Conservation (phyloP, 2,329 filamentous ascomycete genomes). For the Atkinsonella texensis region DNA sequence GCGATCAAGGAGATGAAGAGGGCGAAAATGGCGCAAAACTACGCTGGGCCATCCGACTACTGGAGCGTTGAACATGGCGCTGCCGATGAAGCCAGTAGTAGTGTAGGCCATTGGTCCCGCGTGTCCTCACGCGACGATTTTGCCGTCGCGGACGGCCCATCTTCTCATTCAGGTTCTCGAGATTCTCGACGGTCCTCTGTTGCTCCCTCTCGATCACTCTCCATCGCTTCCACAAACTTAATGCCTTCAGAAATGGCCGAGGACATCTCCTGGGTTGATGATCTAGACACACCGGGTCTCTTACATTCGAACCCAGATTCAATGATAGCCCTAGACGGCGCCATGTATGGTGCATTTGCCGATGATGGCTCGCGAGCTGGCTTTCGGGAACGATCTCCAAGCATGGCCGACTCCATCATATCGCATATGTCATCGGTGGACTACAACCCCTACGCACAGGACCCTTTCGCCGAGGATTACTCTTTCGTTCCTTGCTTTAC, state of each 20-base stretch:
- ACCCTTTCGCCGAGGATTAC: conserved; percentile 71
- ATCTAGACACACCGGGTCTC: conserved; percentile 41
- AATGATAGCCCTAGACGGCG: conserved; percentile 56
- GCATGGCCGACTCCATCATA: conserved; percentile 66
- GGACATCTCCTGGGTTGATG: conserved; percentile 30
- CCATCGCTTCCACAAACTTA: conserved; percentile 26
- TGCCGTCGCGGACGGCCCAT: conserved; percentile 21
- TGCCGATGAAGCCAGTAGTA: conserved; percentile 37
- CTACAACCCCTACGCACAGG: conserved; percentile 44
- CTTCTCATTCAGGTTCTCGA: conserved; percentile 27
- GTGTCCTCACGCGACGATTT: conserved; percentile 30
- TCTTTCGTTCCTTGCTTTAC: conserved; percentile 92
- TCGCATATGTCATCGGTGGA: conserved; percentile 57
- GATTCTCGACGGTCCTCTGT: conserved; percentile 31
- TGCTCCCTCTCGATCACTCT: conserved; percentile 35
- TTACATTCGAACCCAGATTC: conserved; percentile 40
- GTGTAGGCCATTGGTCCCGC: conserved; percentile 27
- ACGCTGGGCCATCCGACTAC: conserved; percentile 45
- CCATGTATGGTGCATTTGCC: conserved; percentile 61
- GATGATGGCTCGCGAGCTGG: conserved; percentile 47
- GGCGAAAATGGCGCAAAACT: conserved; percentile 38
- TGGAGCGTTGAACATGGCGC: conserved; percentile 81
- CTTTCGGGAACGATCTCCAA: conserved; percentile 59
- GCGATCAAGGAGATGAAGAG: conserved; percentile 45
- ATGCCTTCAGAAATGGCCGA: conserved; percentile 23